A percentile compares a stretch with the other conserved stretches of the same genome.
phyloP scores from a whole-genome alignment of 2,329 filamentous ascomycete species.

The Aspergillus fructus region DNA sequence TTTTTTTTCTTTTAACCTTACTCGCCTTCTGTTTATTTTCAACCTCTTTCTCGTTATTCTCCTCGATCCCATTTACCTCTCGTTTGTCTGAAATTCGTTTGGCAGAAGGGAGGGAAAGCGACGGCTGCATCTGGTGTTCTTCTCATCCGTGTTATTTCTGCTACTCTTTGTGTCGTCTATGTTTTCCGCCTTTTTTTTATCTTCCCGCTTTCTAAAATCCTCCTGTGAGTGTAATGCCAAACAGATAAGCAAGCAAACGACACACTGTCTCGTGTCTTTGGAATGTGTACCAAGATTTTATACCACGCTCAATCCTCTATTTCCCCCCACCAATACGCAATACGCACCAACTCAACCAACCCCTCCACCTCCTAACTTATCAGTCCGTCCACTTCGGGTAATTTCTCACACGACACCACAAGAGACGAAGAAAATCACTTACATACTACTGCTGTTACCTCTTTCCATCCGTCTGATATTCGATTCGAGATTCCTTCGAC shows the following conservation, averaged over 20 bases:
- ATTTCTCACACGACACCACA: background rate
- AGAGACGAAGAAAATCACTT: background rate
- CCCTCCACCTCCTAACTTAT: background rate
- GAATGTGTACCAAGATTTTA: constrained; percentile 16
- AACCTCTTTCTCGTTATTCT: constrained; percentile 9
- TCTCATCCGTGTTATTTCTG: constrained; percentile 19
- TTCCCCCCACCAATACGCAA: background rate
- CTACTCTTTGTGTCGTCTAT: background rate
- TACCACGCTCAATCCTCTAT: constrained; percentile 7
- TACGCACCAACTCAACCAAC: background rate
- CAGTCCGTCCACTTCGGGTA: background rate
- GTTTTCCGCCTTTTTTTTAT: constrained; percentile 8
- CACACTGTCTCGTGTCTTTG: constrained; percentile 23
- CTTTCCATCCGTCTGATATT: background rate
- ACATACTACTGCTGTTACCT: background rate
- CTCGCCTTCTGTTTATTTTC: constrained; percentile 14
- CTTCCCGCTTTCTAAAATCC: constrained; percentile 23
- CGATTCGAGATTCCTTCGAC: too few species aligned
- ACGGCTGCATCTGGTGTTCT: constrained; percentile 31
- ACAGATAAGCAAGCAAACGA: constrained; percentile 30
- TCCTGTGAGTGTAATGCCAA: constrained; percentile 32
- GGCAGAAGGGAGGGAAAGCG: constrained; percentile 26
- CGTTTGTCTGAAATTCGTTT: constrained; percentile 22
- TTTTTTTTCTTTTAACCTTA: constrained; percentile 5
- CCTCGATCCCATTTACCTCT: constrained; percentile 12